Evolutionary conservation across 2,329 filamentous ascomycete genomes (phyloP).

Genomic region (Aspergillus fischeri): DNA sequence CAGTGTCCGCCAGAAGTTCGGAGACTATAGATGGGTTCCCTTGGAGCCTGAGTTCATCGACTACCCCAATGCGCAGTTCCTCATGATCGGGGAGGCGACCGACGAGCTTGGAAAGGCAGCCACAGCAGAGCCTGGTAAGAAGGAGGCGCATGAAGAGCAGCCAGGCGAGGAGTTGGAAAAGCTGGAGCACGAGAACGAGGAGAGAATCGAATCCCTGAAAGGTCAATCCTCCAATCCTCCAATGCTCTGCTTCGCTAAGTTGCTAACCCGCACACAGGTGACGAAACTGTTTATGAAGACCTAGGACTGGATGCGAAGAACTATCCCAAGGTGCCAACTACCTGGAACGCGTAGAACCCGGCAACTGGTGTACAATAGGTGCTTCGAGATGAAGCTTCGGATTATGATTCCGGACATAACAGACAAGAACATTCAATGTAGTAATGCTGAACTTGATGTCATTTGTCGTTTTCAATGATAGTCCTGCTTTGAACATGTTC

Average conservation of each 20-base stretch:
- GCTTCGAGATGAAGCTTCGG: background rate
- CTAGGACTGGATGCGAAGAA: conserved; percentile 57
- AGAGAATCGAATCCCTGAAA: conserved; percentile 58
- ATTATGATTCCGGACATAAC: background rate
- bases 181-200: conserved; percentile 69
- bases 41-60: conserved; percentile 69
- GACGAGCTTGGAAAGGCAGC: conserved; percentile 33
- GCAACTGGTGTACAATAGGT: background rate
- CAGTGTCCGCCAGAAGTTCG: conserved; percentile 68
- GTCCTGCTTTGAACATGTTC: too few species aligned
- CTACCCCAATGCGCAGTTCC: conserved; percentile 69
- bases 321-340: conserved; percentile 60
- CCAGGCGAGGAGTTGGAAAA: conserved; percentile 69
- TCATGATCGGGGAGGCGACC: conserved; percentile 64
- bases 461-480: too few species aligned
- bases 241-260: background rate
- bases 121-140: conserved; percentile 29
- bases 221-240: conserved; percentile 34
- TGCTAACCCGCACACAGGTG: conserved; percentile 36
- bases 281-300: conserved; percentile 59
- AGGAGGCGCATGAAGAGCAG: conserved; percentile 57
- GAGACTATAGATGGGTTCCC: conserved; percentile 68
- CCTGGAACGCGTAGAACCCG: conserved; percentile 44
- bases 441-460: background rate
- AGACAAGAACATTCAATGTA: background rate